Base-by-base conservation (phyloP, 2,329 filamentous ascomycete genomes). In the Cercospora sojina region DNA sequence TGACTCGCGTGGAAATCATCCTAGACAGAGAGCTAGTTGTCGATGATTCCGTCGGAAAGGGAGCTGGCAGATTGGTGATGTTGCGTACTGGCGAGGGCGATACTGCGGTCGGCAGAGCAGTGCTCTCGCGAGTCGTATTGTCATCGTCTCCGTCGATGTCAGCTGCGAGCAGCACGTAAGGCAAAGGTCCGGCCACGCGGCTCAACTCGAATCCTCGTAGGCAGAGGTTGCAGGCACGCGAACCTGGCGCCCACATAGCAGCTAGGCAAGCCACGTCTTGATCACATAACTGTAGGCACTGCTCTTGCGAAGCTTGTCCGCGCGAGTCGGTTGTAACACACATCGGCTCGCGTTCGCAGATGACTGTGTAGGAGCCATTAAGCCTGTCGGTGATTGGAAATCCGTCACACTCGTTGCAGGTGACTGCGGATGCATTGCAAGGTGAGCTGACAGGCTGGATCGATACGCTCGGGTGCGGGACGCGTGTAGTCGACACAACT, bases 321-420 rank as follows among this genome's bases (percentile, higher is more conserved):
- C 69, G 65, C 20, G 60, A 61, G 27, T 69, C 53, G 18, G 69
- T 59, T 7, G 62, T 67, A 38, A 64, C 64, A 62, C 73, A 74
- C n/a, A 67, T 62, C 5, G 73, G 71, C 49, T 71, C 67, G 12
- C 66, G 59, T 29, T 64, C 63, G 58, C 74, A 75, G 5, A 70
- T 41, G 18, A 72, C 68, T 9, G 65, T 71, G 64, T 75, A 75
- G 3, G 67, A 69, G 38, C 62, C 66, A 47, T 74, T 72, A 23
- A 73, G 67, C 55, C 59, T 66, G 63, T 75, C 74, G 2, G 64
- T 69, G 27, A 72, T 56, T 4, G 62, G 55, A 3, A 55, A 41
- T 16, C 71, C 70, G 53, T 72, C 65, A 59, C 73, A 75, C 8
- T 59, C 66, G n/a, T 73, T 71, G 62, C 73, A 74, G 13, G 67